Evolutionary conservation across 139 green algal species (phyloP), one percentile per base, ranked within the genome.

Genomic region (Choricystis sp.): DNA sequence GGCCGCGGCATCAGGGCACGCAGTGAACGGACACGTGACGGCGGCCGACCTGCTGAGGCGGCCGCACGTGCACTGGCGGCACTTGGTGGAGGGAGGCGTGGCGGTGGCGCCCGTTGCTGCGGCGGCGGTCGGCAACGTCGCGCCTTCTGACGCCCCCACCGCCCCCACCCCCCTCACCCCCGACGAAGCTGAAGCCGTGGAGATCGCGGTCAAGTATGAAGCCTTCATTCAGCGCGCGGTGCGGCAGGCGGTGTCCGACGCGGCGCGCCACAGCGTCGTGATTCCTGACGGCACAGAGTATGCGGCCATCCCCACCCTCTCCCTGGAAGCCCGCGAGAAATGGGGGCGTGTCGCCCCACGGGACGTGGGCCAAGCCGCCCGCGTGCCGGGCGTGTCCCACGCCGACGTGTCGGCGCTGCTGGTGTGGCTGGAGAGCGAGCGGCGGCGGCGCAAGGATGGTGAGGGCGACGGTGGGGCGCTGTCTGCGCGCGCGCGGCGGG

Each of bases 121-220:
- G 22, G 2, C 3, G 26, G 62, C 52, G 21, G 26, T 23, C 26
- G 16, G 22, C 19, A 14, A 49, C 2, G 58, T 14, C 16, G 23
- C 27, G n/a, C 22, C 19, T 16, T n/a, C 23, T 20, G 26, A 19
- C 9, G 29, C 2, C 16, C 31, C 4, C 29, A 14, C 24, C 21
- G 61, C 5, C 21, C 21, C 2, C 25, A 2, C 26, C 4, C 40
- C 30, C 16, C 57, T 91, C 49, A 71, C 60, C 0, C 25, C 31
- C 0, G 30, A 57, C 1, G 90, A 95, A 76, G 75, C 84, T 59
- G 89, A 96, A 72, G 79, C 74, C 2, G 87, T 87, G 19, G 92
- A 98, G 75, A 94, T 95, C 26, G 79, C 90, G 55, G 88, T 97
- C 70, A 98, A 98, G 77, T 98, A 97, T 67, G 83, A 78, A 2